phyloP scores from a whole-genome alignment of 306 rosid species.

The Medicago arabica region DNA sequence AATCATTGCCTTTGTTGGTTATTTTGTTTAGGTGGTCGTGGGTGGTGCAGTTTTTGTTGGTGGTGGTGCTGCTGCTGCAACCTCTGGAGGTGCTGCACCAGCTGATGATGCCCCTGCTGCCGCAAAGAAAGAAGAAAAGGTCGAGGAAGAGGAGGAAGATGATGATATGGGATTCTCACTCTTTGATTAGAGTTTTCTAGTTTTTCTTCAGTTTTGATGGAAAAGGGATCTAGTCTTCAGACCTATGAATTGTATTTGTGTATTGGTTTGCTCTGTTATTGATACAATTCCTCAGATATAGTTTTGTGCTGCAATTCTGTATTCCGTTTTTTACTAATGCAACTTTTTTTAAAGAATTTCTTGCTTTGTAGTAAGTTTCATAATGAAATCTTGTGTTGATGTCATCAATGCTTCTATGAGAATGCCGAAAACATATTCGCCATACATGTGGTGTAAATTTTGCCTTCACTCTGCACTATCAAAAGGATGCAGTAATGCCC shows the following conservation, averaged over 20 bases:
- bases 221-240: conserved; percentile 2
- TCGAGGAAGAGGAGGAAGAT: conserved; percentile 83
- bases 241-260: conserved; percentile 44
- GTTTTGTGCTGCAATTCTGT: conserved; percentile 28
- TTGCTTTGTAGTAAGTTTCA: not conserved
- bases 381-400: not conserved
- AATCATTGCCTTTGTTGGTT: not conserved
- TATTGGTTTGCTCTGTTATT: conserved; percentile 44
- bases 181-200: conserved; percentile 65
- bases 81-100: conserved; percentile 63
- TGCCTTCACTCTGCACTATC: too few species aligned
- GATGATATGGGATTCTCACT: conserved; percentile 87
- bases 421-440: not conserved
- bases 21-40: conserved; percentile 62
- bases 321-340: not conserved
- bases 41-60: conserved; percentile 69
- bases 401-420: not conserved
- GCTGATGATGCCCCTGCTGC: conserved; percentile 58
- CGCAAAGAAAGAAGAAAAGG: conserved; percentile 63
- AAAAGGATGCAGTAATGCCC: too few species aligned
- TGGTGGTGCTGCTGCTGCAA: conserved; percentile 62
- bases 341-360: not conserved
- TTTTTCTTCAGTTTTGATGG: conserved; percentile 37
- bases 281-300: conserved; percentile 21
- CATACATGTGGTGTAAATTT: too few species aligned